A percentile compares a stretch with the other conserved stretches of the same genome.
Evolutionary conservation across 371 early-diverging fungal genomes (phyloP).

Genomic region (Mortierella sp.): DNA sequence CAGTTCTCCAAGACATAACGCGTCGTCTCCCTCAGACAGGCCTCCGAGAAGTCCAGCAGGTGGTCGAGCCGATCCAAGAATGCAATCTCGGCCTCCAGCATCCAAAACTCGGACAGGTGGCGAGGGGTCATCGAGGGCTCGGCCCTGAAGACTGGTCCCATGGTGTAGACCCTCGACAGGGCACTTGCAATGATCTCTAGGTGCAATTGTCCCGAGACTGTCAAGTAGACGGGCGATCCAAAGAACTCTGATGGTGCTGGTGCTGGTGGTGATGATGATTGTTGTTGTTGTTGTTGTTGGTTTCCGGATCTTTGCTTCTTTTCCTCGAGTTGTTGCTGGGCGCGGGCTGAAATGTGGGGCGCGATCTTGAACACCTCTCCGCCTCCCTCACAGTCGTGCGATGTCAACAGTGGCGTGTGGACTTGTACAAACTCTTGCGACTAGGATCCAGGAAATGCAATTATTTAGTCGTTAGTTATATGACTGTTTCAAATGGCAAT

Average conservation of each 20-base stretch:
- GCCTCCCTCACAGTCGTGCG: slow-evolving; percentile 95
- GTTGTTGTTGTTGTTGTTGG: slow-evolving; percentile 11
- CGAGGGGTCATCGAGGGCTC: slow-evolving; percentile 87
- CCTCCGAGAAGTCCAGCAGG: slow-evolving; percentile 72
- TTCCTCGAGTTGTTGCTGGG: slow-evolving; percentile 27
- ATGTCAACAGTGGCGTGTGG: slow-evolving; percentile 89
- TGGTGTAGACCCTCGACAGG: slow-evolving; percentile 87
- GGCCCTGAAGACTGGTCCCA: slow-evolving; percentile 92
- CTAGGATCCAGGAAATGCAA: slow-evolving; percentile 25
- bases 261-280: slow-evolving; percentile 16
- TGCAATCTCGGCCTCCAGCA: slow-evolving; percentile 93
- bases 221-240: slow-evolving; percentile 80
- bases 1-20: slow-evolving; percentile 65
- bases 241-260: slow-evolving; percentile 76
- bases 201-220: slow-evolving; percentile 94
- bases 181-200: slow-evolving; percentile 84
- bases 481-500: neutral
- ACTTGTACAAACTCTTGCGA: slow-evolving; percentile 82
- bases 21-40: slow-evolving; percentile 64
- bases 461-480: neutral
- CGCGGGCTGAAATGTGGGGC: slow-evolving; percentile 46
- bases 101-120: slow-evolving; percentile 96
- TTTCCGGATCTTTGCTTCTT: neutral
- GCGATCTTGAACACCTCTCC: slow-evolving; percentile 86
- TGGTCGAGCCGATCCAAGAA: slow-evolving; percentile 74